A percentile compares a stretch with the other conserved stretches of the same genome.
Conservation (phyloP, 2,329 filamentous ascomycete species). For the Pestalotiopsis sp. region DNA sequence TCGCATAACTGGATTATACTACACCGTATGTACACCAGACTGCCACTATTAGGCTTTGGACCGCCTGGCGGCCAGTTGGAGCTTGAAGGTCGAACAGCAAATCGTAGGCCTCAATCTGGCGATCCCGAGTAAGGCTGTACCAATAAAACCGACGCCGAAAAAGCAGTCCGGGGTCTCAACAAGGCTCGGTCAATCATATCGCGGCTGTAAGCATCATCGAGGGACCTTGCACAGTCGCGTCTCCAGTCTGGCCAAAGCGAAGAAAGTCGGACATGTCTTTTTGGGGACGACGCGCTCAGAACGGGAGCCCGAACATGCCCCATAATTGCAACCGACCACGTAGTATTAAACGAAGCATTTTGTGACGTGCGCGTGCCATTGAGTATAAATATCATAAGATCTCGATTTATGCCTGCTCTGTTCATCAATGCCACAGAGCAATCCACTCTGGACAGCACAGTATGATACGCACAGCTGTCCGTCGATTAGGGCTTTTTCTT, state of each 20-base stretch:
- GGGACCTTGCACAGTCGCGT: neutral
- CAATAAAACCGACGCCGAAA: neutral
- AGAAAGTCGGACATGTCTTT: slow-evolving; percentile 3
- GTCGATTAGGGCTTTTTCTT: neutral
- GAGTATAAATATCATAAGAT: neutral
- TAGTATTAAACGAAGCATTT: neutral
- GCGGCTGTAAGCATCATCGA: neutral
- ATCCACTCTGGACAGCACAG: neutral
- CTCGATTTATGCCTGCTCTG: neutral
- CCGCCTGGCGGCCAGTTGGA: too few species aligned
- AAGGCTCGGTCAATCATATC: neutral
- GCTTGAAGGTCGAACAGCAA: too few species aligned
- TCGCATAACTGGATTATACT: neutral
- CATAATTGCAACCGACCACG: neutral
- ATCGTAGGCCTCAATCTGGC: too few species aligned
- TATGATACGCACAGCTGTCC: neutral
- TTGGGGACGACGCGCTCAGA: neutral
- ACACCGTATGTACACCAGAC: too few species aligned
- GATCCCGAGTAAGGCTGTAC: neutral
- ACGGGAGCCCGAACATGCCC: neutral
- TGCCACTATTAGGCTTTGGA: too few species aligned
- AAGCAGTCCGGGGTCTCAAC: too few species aligned
- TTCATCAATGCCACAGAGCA: neutral
- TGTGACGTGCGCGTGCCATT: neutral
- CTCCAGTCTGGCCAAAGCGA: neutral